These are phyloP conservation scores for Yamadazyma atmosphaerica DNA, from an alignment of 1,139 yeast genomes.

Conservation along the genomic window DNA sequence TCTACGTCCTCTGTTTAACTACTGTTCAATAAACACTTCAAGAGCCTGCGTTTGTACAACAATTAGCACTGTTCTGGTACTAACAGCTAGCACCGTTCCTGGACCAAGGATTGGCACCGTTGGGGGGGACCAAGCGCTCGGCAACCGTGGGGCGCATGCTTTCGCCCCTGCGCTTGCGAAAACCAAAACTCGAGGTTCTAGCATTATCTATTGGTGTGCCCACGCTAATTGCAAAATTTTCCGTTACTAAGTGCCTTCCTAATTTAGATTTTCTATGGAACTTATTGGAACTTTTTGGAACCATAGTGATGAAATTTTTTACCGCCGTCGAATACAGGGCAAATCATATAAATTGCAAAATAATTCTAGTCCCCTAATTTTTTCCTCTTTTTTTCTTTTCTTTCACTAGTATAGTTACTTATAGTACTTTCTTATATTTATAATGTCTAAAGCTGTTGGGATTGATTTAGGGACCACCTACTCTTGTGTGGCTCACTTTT, in stretches of 20 bases:
- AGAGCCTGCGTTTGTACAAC: too few species aligned
- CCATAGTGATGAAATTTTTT: conserved; percentile 2
- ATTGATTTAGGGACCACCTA: conserved; percentile 99
- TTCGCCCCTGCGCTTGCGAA: too few species aligned
- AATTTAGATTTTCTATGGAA: conserved; percentile 1
- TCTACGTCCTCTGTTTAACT: not conserved
- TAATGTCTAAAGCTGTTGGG: conserved; percentile 78
- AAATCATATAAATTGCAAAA: conserved; percentile 1
- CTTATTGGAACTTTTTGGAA: conserved; percentile 2
- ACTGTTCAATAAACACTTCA: too few species aligned
- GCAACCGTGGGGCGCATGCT: too few species aligned
- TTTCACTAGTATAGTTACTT: not conserved
- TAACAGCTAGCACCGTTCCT: not conserved
- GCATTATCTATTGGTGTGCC: conserved; percentile 2
- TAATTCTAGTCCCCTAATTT: not conserved
- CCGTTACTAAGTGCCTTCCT: not conserved
- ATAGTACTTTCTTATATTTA: too few species aligned
- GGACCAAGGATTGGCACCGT: too few species aligned
- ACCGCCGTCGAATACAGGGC: not conserved
- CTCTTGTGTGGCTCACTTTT: conserved; percentile 97
- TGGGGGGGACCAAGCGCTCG: too few species aligned
- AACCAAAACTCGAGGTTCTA: too few species aligned
- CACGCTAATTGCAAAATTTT: conserved; percentile 1
- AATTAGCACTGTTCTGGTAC: not conserved
- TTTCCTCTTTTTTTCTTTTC: conserved; percentile 3